These are phyloP conservation scores for Fusarium ambrosium DNA, from an alignment of 2,329 filamentous ascomycete species.

Conservation along the genomic window DNA sequence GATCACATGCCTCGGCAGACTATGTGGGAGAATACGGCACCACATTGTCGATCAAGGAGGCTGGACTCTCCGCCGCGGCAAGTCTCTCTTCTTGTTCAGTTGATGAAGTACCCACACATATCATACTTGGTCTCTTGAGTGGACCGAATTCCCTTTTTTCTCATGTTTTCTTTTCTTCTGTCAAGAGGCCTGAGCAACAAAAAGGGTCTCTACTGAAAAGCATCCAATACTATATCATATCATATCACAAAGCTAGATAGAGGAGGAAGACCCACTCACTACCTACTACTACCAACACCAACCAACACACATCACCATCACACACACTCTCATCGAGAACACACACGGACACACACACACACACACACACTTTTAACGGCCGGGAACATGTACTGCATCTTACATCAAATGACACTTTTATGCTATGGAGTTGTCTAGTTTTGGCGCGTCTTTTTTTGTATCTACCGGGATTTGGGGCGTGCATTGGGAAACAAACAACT, in stretches of 20 bases:
- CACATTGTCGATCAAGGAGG: conserved; percentile 38
- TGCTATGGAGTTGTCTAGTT: conserved; percentile 12
- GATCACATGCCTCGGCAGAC: conserved; percentile 31
- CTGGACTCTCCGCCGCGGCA: conserved; percentile 28
- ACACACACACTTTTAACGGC: conserved; percentile 21
- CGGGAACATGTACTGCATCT: conserved; percentile 28
- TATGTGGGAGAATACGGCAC: conserved; percentile 41
- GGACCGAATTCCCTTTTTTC: neutral
- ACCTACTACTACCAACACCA: neutral
- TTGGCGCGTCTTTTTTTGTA: neutral
- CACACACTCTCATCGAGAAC: neutral
- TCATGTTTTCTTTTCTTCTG: neutral
- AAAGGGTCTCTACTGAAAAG: neutral
- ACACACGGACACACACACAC: neutral
- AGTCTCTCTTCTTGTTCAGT: conserved; percentile 27
- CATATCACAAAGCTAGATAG: conserved; percentile 4
- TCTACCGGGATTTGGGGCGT: conserved; percentile 1
- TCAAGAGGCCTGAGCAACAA: conserved; percentile 17
- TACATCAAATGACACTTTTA: conserved; percentile 5
- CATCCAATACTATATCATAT: neutral
- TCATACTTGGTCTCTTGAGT: too few species aligned
- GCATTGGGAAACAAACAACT: conserved; percentile 19
- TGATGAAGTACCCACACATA: conserved; percentile 15
- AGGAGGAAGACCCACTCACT: conserved; percentile 12
- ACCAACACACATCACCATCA: neutral